Base-by-base conservation (phyloP, 306 rosid species). In the Cucumis melo region DNA sequence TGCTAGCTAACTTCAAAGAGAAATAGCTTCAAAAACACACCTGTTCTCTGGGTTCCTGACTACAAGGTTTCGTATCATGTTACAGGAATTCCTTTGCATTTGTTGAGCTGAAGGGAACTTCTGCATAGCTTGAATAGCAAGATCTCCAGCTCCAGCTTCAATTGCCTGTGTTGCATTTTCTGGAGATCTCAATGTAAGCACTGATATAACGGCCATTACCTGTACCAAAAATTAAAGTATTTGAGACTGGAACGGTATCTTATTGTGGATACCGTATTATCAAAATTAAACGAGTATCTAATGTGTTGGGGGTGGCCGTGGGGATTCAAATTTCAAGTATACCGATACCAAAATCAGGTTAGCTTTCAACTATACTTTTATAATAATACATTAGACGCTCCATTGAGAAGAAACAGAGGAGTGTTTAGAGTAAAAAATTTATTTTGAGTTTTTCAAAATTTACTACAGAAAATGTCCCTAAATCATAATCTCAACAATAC, bases 81-180 rank as follows among this genome's bases (percentile, higher is more conserved):
- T 85, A 75, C 97, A 94, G 7, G 92, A 89, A 61, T 85, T 88
- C 78, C 91, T 90, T 82, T 92, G 99, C 97, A 94, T 77, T 82
- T 77, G 96, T 76, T 86, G 91, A n/a, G 97, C 96, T 2, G 84
- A 77, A 23, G 96, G 92, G 78, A 86, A 92, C 54, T 87, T 87
- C 80, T 92, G 83, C 99, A 94, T 94, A 44, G 97, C 86, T 81
- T 90, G 97, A 73, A 92, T 84, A 9, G 95, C 97, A 76, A 90
- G 92, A 81, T 92, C 99, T 64, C 99, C 95, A 6, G 96, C 93
- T 12, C 96, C 97, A 76, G 97, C 96, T 94, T 94, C 97, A 60
- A 92, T 51, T 68, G 97, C 99, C 10, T 81, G 86, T n/a, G 92
- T 86, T 19, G 98, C 97, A 79, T 88, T 91, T 63, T 91, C 96